Evolutionary conservation across 495 filamentous ascomycete species (phyloP).

Genomic region (Penicillium cinerascens): DNA sequence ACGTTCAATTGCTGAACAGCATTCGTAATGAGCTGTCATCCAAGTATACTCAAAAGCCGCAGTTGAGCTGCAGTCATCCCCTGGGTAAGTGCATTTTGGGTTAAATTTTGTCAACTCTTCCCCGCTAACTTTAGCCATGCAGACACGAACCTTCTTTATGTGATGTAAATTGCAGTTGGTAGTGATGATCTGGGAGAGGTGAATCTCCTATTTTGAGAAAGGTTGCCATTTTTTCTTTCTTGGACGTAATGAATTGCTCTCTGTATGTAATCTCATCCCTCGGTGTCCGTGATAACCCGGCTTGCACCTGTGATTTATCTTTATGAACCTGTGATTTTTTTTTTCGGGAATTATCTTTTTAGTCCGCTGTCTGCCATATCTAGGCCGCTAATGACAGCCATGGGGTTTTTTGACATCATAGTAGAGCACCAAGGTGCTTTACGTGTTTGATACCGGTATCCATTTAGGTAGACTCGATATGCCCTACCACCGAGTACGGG

Average conservation of each 20-base stretch:
- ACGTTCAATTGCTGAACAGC: slow-evolving; percentile 90
- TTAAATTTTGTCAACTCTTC: not conserved
- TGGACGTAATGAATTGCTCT: slow-evolving; percentile 10
- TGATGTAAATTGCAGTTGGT: slow-evolving; percentile 47
- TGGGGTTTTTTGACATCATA: not conserved
- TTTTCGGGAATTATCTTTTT: not conserved
- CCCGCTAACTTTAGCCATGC: slow-evolving; percentile 12
- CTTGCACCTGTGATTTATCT: slow-evolving; percentile 18
- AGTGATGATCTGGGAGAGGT: not conserved
- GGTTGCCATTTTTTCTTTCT: slow-evolving; percentile 6
- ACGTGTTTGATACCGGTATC: not conserved
- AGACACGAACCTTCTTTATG: slow-evolving; percentile 64
- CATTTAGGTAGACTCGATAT: not conserved
- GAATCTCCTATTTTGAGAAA: not conserved
- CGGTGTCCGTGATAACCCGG: slow-evolving; percentile 14
- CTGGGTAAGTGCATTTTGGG: slow-evolving; percentile 60
- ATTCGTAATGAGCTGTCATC: slow-evolving; percentile 87
- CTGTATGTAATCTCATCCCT: slow-evolving; percentile 24
- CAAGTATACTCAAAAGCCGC: slow-evolving; percentile 94
- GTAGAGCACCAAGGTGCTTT: not conserved
- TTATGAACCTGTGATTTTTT: slow-evolving; percentile 12
- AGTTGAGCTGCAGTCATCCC: slow-evolving; percentile 94
- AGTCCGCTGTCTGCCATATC: not conserved
- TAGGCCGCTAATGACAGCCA: slow-evolving; percentile 9
- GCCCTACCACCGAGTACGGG: too few species aligned